These are phyloP conservation scores for Apiotrichum mycotoxinovorans DNA, from an alignment of 1,284 basidiomycete species.

Conservation along the genomic window DNA sequence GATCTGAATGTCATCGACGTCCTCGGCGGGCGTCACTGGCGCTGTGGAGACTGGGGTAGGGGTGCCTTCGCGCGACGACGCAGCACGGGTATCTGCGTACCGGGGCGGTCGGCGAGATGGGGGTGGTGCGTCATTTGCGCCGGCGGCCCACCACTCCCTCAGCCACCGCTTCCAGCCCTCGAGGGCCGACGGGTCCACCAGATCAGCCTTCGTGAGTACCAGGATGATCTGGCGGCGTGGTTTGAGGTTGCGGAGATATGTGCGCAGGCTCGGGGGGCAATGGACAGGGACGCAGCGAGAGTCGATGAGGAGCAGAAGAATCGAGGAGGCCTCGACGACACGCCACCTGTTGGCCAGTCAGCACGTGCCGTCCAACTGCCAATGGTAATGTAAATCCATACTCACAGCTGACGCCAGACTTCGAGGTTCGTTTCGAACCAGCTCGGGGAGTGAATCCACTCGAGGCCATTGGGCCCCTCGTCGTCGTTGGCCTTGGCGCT, in stretches of 20 bases:
- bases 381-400: background rate
- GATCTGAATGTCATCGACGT: constrained; percentile 49
- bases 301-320: constrained; percentile 79
- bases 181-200: constrained; percentile 60
- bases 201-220: constrained; percentile 79
- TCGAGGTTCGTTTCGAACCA: constrained; percentile 85
- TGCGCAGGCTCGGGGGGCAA: constrained; percentile 55
- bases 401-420: constrained; percentile 79
- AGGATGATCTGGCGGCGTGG: constrained; percentile 63
- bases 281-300: constrained; percentile 72
- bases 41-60: no score
- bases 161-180: constrained; percentile 68
- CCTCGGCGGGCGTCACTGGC: no score
- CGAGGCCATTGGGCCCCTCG: constrained; percentile 43
- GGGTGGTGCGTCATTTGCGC: constrained; percentile 19
- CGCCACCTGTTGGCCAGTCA: constrained; percentile 65
- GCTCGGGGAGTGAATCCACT: constrained; percentile 50
- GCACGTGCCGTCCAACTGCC: background rate
- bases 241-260: constrained; percentile 51
- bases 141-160: constrained; percentile 51
- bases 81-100: no score
- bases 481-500: constrained; percentile 45
- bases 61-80: no score
- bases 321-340: constrained; percentile 77
- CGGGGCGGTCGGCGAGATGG: no score